Conservation (phyloP, 2,329 filamentous ascomycete species). For the Ceratocystis diversiconidia region DNA sequence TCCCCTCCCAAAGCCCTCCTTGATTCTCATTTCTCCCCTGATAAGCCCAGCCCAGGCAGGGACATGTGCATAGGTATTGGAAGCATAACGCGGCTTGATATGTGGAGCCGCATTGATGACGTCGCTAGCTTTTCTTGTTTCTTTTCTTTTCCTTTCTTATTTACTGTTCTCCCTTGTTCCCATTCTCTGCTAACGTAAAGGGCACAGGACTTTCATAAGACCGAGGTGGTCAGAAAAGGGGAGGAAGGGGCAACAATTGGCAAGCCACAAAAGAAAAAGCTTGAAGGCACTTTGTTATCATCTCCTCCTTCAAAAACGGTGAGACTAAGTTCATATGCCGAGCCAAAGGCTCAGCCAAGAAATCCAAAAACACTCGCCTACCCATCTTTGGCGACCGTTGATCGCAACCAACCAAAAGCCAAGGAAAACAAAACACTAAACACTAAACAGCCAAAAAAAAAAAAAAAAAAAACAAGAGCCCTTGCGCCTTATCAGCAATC, state of each 20-base stretch:
- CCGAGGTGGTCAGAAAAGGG: background rate
- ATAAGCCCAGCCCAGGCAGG: background rate
- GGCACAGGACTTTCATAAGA: background rate
- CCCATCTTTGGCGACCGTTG: background rate
- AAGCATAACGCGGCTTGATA: background rate
- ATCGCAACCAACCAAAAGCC: background rate
- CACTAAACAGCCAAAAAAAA: background rate
- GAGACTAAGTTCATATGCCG: background rate
- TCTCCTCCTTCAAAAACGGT: background rate
- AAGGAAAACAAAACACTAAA: background rate
- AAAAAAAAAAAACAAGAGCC: background rate
- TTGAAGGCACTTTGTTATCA: background rate
- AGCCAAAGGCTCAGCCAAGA: background rate
- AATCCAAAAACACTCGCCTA: background rate
- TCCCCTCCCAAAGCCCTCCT: background rate
- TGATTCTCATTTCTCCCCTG: background rate
- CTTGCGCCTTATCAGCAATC: background rate
- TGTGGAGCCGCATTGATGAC: slow-evolving; percentile 1
- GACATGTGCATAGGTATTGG: background rate
- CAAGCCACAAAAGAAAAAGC: too few relatives aligned
- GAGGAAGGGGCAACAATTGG: too few relatives aligned
- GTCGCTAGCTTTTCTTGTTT: background rate
- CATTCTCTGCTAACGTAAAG: background rate
- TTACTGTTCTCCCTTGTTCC: background rate
- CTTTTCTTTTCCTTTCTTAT: too few relatives aligned